Evolutionary conservation across 2,329 filamentous ascomycete genomes (phyloP), one percentile per base, ranked within the genome.

Genomic region (Dothideomycetidae sp.): DNA sequence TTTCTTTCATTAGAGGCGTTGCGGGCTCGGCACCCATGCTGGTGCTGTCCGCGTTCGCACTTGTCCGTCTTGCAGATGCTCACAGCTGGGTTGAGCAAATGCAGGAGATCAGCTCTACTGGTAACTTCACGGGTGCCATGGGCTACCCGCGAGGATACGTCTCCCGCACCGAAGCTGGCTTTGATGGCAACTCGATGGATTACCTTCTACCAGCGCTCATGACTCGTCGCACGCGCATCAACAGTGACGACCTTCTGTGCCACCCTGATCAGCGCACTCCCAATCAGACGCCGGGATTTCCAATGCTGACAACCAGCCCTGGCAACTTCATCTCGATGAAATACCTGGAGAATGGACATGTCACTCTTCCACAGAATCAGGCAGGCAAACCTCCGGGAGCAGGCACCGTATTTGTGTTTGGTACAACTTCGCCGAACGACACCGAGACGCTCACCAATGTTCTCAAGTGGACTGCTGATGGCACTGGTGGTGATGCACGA

Each of bases 11-110:
- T 26, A 21, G 18, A 26, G 15, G 10, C 28, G 18, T 23, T 14
- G 32, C 12, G 13, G 32, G 18, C 32, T 34, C 18, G n/a, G n/a
- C n/a, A n/a, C n/a, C n/a, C n/a, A n/a, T n/a, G n/a, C n/a, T n/a
- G n/a, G n/a, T n/a, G n/a, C n/a, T n/a, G n/a, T n/a, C n/a, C n/a
- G n/a, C n/a, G n/a, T n/a, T n/a, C n/a, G n/a, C n/a, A n/a, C n/a
- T n/a, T n/a, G n/a, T n/a, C n/a, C n/a, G n/a, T n/a, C n/a, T n/a
- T n/a, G 7, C 21, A 26, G n/a, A 26, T 17, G 77, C 73, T 23
- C 88, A 94, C 59, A 79, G 75, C 12, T 94, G 86, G 86, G 70
- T 88, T 33, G 85, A 94, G 59, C 66, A 78, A 50, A 65, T 88
- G 34, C 71, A 67, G 44, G 73, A 75, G 40, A 75, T 94, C 54